Evolutionary conservation across 2,329 filamentous ascomycete genomes (phyloP), one percentile per base, ranked within the genome.

Genomic region (Tolypocladium nubicola): DNA sequence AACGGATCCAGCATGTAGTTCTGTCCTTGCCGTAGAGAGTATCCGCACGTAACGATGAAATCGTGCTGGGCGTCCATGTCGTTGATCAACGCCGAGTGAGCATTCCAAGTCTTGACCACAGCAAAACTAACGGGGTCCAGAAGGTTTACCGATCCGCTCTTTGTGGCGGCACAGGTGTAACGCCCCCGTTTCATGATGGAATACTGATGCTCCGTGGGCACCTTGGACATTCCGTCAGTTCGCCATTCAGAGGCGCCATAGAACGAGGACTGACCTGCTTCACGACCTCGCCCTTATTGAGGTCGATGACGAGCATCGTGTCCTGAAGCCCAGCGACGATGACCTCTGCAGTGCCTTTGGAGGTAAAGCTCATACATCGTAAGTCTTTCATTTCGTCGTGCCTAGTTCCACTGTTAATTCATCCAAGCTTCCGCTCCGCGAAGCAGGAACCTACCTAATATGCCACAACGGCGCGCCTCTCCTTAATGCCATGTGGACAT

Each of bases 11-110:
- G 83, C 76, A 95, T 91, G 61, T 89, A 88, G 45, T 85, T 84
- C 57, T 77, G 75, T 2, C 75, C 73, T 66, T 92, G 90, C 63
- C 93, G 84, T 30, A 90, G 81, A 1, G 93, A 96, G 73, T 90
- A 96, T 40, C 94, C 94, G 70, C 94, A 99, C 5, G 94, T 97
- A 26, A 97, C 88, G 56, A 99, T 85, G 63, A 94, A 94, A 70
- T 97, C 93, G 67, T 94, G 90, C 68, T 94, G 89, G 10, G 92
- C 90, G 74, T 99, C 94, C 89, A 99, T 97, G 70, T 97, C 93
- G 70, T 90, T 96, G 69, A 99, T 89, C 55, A 86, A 83, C 10
- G 90, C 89, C 1, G 87, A 87, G 68, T 99, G 94, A 0, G 93
- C 91, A 68, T 90, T 90, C 89, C 94, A 99, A 13, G 84, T 84